Base-by-base conservation (phyloP, 2,329 filamentous ascomycete species). In the Xylariales sp. region DNA sequence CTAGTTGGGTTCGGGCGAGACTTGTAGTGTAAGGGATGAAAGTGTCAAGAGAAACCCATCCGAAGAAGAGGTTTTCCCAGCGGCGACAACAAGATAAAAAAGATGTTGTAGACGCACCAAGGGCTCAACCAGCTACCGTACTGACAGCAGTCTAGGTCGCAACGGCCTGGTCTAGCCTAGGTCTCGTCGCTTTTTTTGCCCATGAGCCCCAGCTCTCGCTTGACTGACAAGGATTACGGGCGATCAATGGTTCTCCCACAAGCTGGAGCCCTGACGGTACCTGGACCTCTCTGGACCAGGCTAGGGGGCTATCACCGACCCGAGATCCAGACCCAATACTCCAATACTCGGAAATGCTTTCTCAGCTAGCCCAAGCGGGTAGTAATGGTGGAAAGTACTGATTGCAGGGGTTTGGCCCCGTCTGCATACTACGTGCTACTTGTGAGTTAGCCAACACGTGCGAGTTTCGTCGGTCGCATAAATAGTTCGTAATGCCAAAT, bases 121-220 rank as follows among this genome's bases (percentile, higher is more conserved):
- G 48, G 16, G 12, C 54, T 66, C 49, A 28, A 52, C 28, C 5
- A 45, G 41, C 30, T 41, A 34, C 43, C 32, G 36, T 30, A 57
- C 18, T 23, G 23, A 12, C 56, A 45, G 39, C 8, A 69, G 56
- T 63, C 64, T 62, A 69, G 61, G 68, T 67, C 61, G 57, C 53
- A 63, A 62, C 59, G 61, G 60, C 53, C 59, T 56, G 52, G 36
- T 9, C 36, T 64, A 55, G 59, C 54, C 23, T 23, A 23, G 23
- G 23, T 23, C 63, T 69, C 59, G 48, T 52, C 45, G 41, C n/a
- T 30, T 56, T 53, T 57, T 58, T 32, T 46, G 49, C 49, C 58
- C 54, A 61, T 54, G 53, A 64, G 60, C 14, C 60, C 67, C 67
- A 69, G 67, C 67, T 69, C 55, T 56, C 23, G 46, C n/a, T 66